Conservation (phyloP, 306 rosid genomes). For the Inga laurina region DNA sequence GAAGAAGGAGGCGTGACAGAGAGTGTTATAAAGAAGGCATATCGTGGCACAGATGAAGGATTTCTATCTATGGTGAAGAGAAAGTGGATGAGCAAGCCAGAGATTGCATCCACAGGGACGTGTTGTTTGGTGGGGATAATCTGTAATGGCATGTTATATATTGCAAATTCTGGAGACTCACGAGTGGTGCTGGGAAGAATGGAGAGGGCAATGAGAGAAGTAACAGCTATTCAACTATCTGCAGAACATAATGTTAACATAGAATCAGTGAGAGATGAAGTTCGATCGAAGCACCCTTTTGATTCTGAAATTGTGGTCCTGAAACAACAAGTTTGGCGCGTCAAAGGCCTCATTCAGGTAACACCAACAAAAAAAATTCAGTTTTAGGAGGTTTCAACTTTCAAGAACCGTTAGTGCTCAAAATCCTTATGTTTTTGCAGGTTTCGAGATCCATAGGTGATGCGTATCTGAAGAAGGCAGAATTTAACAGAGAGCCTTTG, state of each 20-base stretch:
- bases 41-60: conserved; percentile 69
- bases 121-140: conserved; percentile 88
- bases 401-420: neutral
- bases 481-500: conserved; percentile 83
- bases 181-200: conserved; percentile 71
- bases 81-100: conserved; percentile 69
- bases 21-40: conserved; percentile 59
- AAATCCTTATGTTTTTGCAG: conserved; percentile 38
- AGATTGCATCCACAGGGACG: conserved; percentile 83
- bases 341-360: conserved; percentile 98
- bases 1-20: conserved; percentile 69
- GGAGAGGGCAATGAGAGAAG: conserved; percentile 63
- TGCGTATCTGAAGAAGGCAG: conserved; percentile 78
- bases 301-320: conserved; percentile 78
- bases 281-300: conserved; percentile 62
- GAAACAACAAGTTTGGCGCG: conserved; percentile 87
- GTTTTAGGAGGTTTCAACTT: too few relatives aligned
- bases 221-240: conserved; percentile 70
- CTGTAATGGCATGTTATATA: conserved; percentile 60
- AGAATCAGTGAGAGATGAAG: conserved; percentile 75
- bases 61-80: conserved; percentile 77
- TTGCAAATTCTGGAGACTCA: conserved; percentile 91
- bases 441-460: conserved; percentile 88
- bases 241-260: conserved; percentile 82
- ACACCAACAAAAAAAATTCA: too few relatives aligned